Percentiles rank a stretch among this genome's conserved stretches.
Evolutionary conservation across 73 alveolate species (phyloP).

Genomic region (Urostyla sp.): DNA sequence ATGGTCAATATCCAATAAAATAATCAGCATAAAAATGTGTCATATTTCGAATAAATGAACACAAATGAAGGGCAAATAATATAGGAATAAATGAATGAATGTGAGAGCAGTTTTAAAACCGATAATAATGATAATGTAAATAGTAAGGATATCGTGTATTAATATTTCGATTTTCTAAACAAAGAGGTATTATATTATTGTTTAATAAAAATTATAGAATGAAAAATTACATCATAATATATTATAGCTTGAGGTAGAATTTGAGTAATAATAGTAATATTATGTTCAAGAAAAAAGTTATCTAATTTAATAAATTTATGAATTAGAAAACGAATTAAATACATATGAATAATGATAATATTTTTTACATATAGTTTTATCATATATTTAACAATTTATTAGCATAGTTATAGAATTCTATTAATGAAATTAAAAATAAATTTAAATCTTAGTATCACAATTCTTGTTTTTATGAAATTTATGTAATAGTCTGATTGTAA

Average conservation of each 20-base stretch:
- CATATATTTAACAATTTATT: no score
- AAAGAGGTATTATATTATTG: slow-evolving; percentile 2
- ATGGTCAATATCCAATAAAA: slow-evolving; percentile 1
- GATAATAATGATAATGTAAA: not conserved
- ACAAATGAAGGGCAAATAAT: slow-evolving; percentile 25
- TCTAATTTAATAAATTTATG: not conserved
- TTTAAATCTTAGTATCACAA: no score
- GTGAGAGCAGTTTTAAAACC: slow-evolving; percentile 45
- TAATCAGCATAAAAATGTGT: not conserved
- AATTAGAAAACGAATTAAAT: not conserved
- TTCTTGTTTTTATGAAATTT: no score
- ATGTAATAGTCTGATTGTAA: no score
- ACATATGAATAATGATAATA: not conserved
- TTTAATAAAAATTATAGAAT: not conserved
- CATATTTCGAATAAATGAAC: not conserved
- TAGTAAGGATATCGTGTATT: slow-evolving; percentile 37
- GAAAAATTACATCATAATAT: slow-evolving; percentile 8
- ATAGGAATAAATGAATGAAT: slow-evolving; percentile 30
- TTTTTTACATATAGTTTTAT: no score
- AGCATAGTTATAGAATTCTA: no score
- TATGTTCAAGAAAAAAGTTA: not conserved
- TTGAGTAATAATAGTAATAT: not conserved
- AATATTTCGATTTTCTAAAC: slow-evolving; percentile 33
- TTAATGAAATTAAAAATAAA: no score
- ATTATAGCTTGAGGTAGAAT: not conserved